Percentiles rank a stretch among this genome's conserved stretches.
These are phyloP conservation scores for Ogataea paradorogensis DNA, from an alignment of 805 yeast genomes.

Conservation along the genomic window DNA sequence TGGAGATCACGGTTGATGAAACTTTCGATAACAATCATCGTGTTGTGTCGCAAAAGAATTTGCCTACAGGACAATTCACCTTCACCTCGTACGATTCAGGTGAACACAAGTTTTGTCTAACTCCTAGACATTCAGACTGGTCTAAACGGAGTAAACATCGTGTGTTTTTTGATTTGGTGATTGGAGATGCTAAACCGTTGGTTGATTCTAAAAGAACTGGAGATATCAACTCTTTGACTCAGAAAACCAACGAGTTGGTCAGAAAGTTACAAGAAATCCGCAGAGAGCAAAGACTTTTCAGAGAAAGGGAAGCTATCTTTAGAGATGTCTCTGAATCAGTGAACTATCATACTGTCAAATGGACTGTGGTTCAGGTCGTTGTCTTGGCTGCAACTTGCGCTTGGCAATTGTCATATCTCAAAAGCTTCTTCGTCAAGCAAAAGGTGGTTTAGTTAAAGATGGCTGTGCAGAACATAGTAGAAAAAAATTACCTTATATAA, in stretches of 20 bases:
- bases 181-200: slow-evolving; percentile 60
- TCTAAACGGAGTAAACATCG: slow-evolving; percentile 54
- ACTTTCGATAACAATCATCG: slow-evolving; percentile 76
- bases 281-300: slow-evolving; percentile 63
- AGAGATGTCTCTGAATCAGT: slow-evolving; percentile 72
- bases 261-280: slow-evolving; percentile 57
- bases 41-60: slow-evolving; percentile 66
- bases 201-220: slow-evolving; percentile 67
- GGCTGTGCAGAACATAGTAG: slow-evolving; percentile 8
- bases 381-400: slow-evolving; percentile 66
- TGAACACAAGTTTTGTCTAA: slow-evolving; percentile 75
- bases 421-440: slow-evolving; percentile 76
- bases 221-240: slow-evolving; percentile 54
- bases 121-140: slow-evolving; percentile 46
- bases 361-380: slow-evolving; percentile 66
- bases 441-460: slow-evolving; percentile 47
- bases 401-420: slow-evolving; percentile 72
- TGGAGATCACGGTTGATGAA: slow-evolving; percentile 71
- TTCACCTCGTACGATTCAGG: slow-evolving; percentile 74
- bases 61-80: slow-evolving; percentile 65
- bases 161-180: slow-evolving; percentile 64
- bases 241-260: slow-evolving; percentile 53
- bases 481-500: slow-evolving; percentile 1
- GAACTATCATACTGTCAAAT: slow-evolving; percentile 65
- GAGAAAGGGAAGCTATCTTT: slow-evolving; percentile 72